Conservation (phyloP, 192 early-diverging fungal species). For the Entophlyctis luteolus region DNA sequence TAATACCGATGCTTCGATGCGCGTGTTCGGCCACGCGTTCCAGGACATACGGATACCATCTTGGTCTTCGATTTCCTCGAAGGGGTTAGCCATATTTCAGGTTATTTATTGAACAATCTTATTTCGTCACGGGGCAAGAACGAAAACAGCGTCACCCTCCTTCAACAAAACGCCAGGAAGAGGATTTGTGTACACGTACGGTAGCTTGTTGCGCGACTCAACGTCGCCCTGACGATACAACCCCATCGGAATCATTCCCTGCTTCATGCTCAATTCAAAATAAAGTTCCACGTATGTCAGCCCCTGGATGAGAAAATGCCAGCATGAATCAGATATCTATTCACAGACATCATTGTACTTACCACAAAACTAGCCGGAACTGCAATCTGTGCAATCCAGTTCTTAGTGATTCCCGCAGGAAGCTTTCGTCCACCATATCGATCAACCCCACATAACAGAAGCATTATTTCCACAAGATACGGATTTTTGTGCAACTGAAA, state of each 20-base stretch:
- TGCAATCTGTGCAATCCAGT: conserved; percentile 37
- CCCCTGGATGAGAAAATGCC: conserved; percentile 12
- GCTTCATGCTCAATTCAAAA: conserved; percentile 43
- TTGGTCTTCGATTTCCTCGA: conserved; percentile 73
- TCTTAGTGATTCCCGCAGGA: conserved; percentile 23
- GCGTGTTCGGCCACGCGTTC: conserved; percentile 96
- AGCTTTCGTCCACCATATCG: neutral
- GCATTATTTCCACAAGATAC: conserved; percentile 56
- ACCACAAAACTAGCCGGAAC: conserved; percentile 48
- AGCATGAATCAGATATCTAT: neutral
- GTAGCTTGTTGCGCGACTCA: conserved; percentile 50
- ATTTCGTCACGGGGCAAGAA: conserved; percentile 28
- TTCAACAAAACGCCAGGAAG: conserved; percentile 51
- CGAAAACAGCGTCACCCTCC: conserved; percentile 57
- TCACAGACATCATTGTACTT: neutral
- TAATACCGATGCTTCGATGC: conserved; percentile 77
- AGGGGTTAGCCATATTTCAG: no score
- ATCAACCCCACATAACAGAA: conserved; percentile 57
- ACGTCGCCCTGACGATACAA: conserved; percentile 25
- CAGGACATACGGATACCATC: conserved; percentile 95
- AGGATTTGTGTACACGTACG: conserved; percentile 71
- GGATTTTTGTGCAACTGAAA: conserved; percentile 50
- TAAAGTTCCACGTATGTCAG: conserved; percentile 51
- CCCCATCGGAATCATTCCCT: conserved; percentile 57
- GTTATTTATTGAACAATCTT: no score